phyloP scores from a whole-genome alignment of 441 rosid species.

The Corymbia citriodora region DNA sequence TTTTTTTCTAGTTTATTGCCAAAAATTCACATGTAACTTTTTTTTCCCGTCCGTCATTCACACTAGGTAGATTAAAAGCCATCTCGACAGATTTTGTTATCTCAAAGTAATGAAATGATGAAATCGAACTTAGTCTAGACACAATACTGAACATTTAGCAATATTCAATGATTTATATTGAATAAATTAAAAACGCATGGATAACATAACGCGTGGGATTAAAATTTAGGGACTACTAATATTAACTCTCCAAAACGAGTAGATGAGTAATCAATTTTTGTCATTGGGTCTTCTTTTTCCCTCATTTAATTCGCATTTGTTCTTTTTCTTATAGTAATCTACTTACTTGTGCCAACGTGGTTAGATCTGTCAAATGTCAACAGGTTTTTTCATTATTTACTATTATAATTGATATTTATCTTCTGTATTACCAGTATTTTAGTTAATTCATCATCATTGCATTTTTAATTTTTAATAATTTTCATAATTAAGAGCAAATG shows the following conservation, averaged over 20 bases:
- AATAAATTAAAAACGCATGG: background rate
- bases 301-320: background rate
- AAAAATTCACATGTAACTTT: background rate
- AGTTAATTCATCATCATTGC: background rate
- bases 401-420: background rate
- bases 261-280: background rate
- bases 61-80: background rate
- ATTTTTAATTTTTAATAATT: background rate
- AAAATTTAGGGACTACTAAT: background rate
- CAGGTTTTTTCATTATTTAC: background rate
- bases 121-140: background rate
- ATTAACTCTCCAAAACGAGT: background rate
- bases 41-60: background rate
- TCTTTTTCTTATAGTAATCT: background rate
- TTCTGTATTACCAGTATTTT: background rate
- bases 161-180: background rate
- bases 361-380: background rate
- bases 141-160: background rate
- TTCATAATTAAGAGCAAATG: background rate
- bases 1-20: background rate
- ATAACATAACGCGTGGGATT: accelerated
- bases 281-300: background rate
- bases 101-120: background rate
- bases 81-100: background rate
- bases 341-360: accelerated